Evolutionary conservation across 495 filamentous ascomycete species (phyloP).

Genomic region (Hypoxylon fragiforme): DNA sequence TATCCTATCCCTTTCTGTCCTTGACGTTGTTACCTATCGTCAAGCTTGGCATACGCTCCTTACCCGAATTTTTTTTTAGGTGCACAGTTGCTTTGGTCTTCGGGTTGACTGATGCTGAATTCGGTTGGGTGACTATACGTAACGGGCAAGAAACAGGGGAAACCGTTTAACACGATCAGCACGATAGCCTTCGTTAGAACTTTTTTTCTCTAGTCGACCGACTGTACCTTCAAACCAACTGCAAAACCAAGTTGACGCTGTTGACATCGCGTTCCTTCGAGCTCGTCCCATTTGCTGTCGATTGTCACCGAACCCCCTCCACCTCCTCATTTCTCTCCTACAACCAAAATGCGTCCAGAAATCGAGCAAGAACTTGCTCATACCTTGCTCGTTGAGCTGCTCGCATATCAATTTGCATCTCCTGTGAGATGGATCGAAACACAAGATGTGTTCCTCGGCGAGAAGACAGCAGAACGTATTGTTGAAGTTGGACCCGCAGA

Average conservation of each 20-base stretch:
- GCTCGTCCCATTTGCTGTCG: background rate
- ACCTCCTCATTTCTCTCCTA: slow-evolving; percentile 35
- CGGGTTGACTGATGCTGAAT: background rate
- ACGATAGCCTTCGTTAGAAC: background rate
- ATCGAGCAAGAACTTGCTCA: slow-evolving; percentile 98
- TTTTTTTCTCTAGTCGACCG: slow-evolving; percentile 1
- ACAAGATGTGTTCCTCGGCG: slow-evolving; percentile 97
- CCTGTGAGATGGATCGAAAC: slow-evolving; percentile 99
- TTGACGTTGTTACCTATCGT: slow-evolving; percentile 6
- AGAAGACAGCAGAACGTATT: slow-evolving; percentile 93
- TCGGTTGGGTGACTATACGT: background rate
- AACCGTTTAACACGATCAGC: slow-evolving; percentile 3
- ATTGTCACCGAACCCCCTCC: slow-evolving; percentile 3
- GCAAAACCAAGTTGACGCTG: slow-evolving; percentile 14
- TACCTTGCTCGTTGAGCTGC: slow-evolving; percentile 94
- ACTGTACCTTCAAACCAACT: background rate
- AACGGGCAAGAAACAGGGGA: background rate
- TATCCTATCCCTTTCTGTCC: background rate
- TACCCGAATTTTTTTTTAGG: slow-evolving; percentile 5
- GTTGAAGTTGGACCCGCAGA: slow-evolving; percentile 98
- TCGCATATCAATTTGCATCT: slow-evolving; percentile 98
- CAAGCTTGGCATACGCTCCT: slow-evolving; percentile 22
- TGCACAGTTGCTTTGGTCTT: background rate
- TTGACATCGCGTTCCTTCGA: slow-evolving; percentile 10
- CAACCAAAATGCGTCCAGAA: slow-evolving; percentile 86